Evolutionary conservation across 73 alveolate genomes (phyloP).

Genomic region (Paraurostyla sp.): DNA sequence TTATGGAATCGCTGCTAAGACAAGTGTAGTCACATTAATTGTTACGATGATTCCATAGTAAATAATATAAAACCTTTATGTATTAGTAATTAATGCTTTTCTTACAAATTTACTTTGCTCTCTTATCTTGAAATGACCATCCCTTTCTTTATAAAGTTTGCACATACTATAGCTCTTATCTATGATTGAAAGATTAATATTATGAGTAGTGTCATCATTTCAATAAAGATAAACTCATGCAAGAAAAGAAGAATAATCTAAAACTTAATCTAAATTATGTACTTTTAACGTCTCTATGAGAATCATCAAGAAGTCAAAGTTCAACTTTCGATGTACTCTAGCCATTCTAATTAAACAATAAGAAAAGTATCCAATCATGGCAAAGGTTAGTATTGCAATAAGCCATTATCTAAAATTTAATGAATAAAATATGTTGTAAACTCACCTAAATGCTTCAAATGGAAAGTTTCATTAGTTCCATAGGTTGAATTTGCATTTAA

Average conservation of each 20-base stretch:
- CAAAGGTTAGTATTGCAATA: neutral
- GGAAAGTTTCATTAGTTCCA: constrained; percentile 1
- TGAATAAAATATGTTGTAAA: neutral
- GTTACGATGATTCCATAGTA: constrained; percentile 15
- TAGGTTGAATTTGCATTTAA: constrained; percentile 26
- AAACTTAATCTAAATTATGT: neutral
- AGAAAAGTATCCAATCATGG: neutral
- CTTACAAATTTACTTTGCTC: neutral
- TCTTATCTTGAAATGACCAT: neutral
- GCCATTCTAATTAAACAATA: neutral
- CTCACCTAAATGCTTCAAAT: constrained; percentile 39
- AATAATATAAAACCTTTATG: neutral
- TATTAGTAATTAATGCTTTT: neutral
- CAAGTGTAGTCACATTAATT: neutral
- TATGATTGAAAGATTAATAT: constrained; percentile 6
- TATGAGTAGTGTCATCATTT: neutral
- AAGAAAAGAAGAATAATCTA: neutral
- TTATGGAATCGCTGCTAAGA: neutral
- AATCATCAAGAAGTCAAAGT: neutral
- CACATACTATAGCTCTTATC: constrained; percentile 43
- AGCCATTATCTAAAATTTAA: constrained; percentile 20
- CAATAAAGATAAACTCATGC: constrained; percentile 27
- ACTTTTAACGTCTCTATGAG: neutral
- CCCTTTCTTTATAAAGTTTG: constrained; percentile 2
- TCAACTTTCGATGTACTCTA: neutral